Evolutionary conservation across 352 stramenopile genomes (phyloP), one percentile per base, ranked within the genome.

Genomic region (Phytopythium ostracodes): DNA sequence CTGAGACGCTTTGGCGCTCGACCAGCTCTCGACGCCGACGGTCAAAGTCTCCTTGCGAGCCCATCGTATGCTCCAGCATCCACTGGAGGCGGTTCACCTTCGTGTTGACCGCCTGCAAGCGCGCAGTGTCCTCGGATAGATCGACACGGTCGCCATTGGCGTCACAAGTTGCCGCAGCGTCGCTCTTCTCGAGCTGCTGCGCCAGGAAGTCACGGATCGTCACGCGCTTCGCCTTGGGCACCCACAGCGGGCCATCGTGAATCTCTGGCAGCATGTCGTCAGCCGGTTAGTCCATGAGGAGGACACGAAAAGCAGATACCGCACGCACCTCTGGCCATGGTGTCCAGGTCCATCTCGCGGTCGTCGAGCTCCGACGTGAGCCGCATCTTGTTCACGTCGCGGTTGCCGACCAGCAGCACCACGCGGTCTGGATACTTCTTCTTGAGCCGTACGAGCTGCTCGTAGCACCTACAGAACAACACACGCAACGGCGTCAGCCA

Each of bases 341-440:
- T 75, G 0, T 47, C 22, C 10, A 93, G 63, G 54, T 81, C 56
- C 78, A 96, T 80, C 59, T 96, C 86, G 5, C 60, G 68, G 35
- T 96, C 74, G 25, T 77, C 73, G 7, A 96, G 64, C 65, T 97
- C 91, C 1, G 81, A 87, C 12, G 83, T 91, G 31, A 97, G 77
- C 31, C 91, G 71, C 61, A 98, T 87, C 68, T 98, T 98, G 76
- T 98, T 98, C 54, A 97, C 80, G 73, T 98, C 93, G 54, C 93
- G 88, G 65, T 98, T 98, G 15, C 93, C 93, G 43, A 96, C 93
- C 50, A 98, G 81, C 50, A 98, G 72, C 70, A 96, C 84, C 17
- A 98, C 92, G 52, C 88, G 88, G 35, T 95, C 77, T 0, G 87
- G 90, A 68, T 98, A 84, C 33, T 77, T 67, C 60, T 87, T 77